Evolutionary conservation across 1,284 basidiomycete species (phyloP).

Genomic region (Sanghuangporus sanghuang): DNA sequence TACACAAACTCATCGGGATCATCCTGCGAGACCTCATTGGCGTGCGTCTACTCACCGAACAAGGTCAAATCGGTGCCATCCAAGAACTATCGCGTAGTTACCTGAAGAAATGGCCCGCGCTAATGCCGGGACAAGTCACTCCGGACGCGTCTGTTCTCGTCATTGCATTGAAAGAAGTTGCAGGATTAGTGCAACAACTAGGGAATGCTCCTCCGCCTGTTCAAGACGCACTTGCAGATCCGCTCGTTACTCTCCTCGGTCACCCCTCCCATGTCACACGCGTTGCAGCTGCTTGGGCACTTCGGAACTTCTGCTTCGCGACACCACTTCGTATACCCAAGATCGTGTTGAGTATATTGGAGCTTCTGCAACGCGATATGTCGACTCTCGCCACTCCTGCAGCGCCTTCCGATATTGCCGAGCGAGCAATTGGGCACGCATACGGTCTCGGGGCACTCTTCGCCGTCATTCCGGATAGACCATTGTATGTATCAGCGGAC

Average conservation of each 20-base stretch:
- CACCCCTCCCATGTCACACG: conserved; percentile 89
- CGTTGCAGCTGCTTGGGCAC: conserved; percentile 80
- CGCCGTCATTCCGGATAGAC: conserved; percentile 79
- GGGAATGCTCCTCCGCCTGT: conserved; percentile 90
- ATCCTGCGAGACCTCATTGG: conserved; percentile 85
- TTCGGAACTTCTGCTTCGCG: conserved; percentile 86
- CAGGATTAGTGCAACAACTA: conserved; percentile 82
- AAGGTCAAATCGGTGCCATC: conserved; percentile 89
- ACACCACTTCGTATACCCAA: conserved; percentile 83
- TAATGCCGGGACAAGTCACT: conserved; percentile 80
- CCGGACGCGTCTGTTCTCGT: conserved; percentile 71
- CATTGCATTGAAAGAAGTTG: conserved; percentile 78
- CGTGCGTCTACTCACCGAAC: conserved; percentile 84
- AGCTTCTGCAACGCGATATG: conserved; percentile 82
- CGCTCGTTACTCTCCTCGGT: conserved; percentile 77
- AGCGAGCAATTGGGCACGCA: conserved; percentile 80
- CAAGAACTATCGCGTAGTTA: conserved; percentile 80
- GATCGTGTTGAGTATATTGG: conserved; percentile 69
- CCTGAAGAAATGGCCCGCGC: conserved; percentile 87
- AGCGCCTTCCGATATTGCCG: conserved; percentile 67
- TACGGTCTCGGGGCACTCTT: conserved; percentile 87
- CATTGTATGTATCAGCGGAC: conserved; percentile 94
- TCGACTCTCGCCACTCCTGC: conserved; percentile 57
- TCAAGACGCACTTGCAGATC: conserved; percentile 85
- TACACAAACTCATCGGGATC: conserved; percentile 71